These are phyloP conservation scores for Gleditsia sinensis DNA, from an alignment of 306 rosid genomes.

Conservation along the genomic window DNA sequence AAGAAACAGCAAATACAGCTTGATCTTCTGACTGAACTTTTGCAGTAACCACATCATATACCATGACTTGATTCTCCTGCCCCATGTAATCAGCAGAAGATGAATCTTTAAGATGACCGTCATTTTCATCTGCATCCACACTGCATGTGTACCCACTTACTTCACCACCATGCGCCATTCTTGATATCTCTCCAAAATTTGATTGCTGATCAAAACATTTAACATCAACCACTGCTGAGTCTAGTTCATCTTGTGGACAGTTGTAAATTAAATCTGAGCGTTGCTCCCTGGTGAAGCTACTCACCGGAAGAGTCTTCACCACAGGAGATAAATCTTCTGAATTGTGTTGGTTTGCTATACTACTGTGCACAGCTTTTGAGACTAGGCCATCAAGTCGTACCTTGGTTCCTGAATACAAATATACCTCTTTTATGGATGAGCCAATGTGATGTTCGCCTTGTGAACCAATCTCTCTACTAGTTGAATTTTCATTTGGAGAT, in stretches of 20 bases:
- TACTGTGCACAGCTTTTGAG: conserved; percentile 37
- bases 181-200: conserved; percentile 40
- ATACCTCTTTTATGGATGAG: conserved; percentile 41
- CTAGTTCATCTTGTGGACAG: conserved; percentile 44
- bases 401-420: conserved; percentile 30
- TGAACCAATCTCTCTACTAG: conserved; percentile 37
- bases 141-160: conserved; percentile 35
- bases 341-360: conserved; percentile 36
- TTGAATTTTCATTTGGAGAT: conserved; percentile 40
- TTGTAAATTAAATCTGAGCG: conserved; percentile 27
- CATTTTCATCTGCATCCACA: conserved; percentile 40
- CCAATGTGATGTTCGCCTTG: conserved; percentile 42
- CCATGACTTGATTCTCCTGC: conserved; percentile 33
- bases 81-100: conserved; percentile 35
- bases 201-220: conserved; percentile 31
- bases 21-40: conserved; percentile 32
- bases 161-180: conserved; percentile 43
- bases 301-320: conserved; percentile 26
- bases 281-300: conserved; percentile 32
- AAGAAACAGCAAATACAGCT: conserved; percentile 16
- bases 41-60: conserved; percentile 33
- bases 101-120: conserved; percentile 38
- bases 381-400: conserved; percentile 30
- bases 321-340: conserved; percentile 43
- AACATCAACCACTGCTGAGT: conserved; percentile 39